These are phyloP conservation scores for Drechmeria coniospora DNA, from an alignment of 2,329 filamentous ascomycete species.

Conservation along the genomic window DNA sequence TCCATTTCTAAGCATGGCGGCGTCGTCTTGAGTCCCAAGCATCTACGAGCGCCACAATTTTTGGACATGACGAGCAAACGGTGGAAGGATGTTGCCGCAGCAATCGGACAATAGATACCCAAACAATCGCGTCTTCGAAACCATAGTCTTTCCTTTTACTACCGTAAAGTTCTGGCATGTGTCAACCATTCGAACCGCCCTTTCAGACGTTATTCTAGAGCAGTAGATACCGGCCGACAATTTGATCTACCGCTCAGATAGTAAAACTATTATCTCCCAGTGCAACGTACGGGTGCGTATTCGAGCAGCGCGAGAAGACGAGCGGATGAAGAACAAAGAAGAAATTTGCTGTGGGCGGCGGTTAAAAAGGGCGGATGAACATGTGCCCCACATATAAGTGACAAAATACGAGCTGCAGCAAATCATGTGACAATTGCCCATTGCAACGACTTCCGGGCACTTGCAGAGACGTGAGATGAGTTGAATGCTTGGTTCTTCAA, in stretches of 20 bases:
- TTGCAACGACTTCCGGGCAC: too few species aligned
- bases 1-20: constrained; percentile 77
- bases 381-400: too few species aligned
- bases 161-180: constrained; percentile 42
- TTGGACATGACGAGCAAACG: constrained; percentile 17
- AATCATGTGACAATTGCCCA: too few species aligned
- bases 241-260: constrained; percentile 47
- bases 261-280: constrained; percentile 27
- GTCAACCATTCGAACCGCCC: constrained; percentile 74
- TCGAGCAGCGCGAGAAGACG: constrained; percentile 15
- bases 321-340: constrained; percentile 15
- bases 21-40: constrained; percentile 46
- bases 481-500: too few species aligned
- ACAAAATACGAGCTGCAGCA: too few species aligned
- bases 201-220: constrained; percentile 65
- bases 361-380: too few species aligned
- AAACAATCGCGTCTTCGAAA: neutral
- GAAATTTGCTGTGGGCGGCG: constrained; percentile 13
- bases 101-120: constrained; percentile 19
- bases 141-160: neutral
- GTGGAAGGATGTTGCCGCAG: constrained; percentile 20
- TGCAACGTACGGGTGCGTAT: constrained; percentile 28
- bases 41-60: constrained; percentile 49
- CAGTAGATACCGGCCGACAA: constrained; percentile 72
- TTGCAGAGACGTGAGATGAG: too few species aligned